Conservation (phyloP, 306 rosid species). For the Delonix regia region DNA sequence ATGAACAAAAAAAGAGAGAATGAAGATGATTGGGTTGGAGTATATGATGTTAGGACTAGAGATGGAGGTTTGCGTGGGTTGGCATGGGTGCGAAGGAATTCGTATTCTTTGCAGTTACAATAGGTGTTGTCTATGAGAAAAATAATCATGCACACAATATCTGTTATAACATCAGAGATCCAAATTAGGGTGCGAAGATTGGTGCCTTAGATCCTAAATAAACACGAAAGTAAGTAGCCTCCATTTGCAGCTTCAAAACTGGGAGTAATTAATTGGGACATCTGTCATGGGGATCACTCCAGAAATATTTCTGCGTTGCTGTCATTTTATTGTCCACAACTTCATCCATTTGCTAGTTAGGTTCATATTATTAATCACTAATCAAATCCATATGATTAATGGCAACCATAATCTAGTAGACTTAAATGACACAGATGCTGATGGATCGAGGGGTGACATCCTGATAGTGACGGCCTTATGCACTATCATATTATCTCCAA, state of each 20-base stretch:
- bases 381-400: constrained; percentile 7
- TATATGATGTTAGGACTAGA: neutral
- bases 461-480: constrained; percentile 5
- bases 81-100: neutral
- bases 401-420: neutral
- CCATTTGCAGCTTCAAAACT: neutral
- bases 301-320: neutral
- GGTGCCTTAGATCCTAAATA: neutral
- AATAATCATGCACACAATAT: too few relatives aligned
- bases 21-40: too few relatives aligned
- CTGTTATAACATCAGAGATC: too few relatives aligned
- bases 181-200: too few relatives aligned
- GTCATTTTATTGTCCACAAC: neutral
- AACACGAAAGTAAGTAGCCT: neutral
- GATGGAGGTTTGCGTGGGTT: neutral
- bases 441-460: neutral
- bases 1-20: too few relatives aligned
- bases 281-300: neutral
- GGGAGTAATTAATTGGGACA: neutral
- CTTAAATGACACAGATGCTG: neutral
- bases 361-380: neutral
- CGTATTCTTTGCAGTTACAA: too few relatives aligned
- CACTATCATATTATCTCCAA: neutral
- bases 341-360: neutral
- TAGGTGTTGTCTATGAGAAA: too few relatives aligned